A percentile compares a stretch with the other conserved stretches of the same genome.
These are phyloP conservation scores for Euphrasia arctica DNA, from an alignment of 305 asterid species.

Conservation along the genomic window DNA sequence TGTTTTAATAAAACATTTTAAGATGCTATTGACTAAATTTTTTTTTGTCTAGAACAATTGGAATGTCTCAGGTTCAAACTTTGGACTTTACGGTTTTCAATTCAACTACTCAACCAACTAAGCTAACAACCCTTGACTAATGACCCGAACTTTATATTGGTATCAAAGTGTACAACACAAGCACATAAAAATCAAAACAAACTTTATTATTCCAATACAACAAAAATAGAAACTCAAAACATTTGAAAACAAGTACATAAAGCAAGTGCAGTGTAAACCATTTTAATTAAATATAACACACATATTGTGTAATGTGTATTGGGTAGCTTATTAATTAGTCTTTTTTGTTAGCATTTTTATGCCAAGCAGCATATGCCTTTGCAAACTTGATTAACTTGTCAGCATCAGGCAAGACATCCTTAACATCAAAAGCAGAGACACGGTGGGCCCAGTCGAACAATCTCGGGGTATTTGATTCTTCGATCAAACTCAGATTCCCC, in stretches of 20 bases:
- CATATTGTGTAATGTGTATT: not conserved
- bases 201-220: not conserved
- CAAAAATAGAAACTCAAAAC: not conserved
- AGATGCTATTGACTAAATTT: no score
- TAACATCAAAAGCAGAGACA: conserved; percentile 32
- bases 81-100: no score
- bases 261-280: not conserved
- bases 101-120: no score
- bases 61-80: no score
- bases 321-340: not conserved
- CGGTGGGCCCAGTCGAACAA: conserved; percentile 38
- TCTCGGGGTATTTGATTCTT: conserved; percentile 24
- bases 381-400: conserved; percentile 24
- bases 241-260: not conserved
- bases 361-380: not conserved
- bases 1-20: no score
- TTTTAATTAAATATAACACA: no score
- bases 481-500: conserved; percentile 12
- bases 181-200: no score
- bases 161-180: no score
- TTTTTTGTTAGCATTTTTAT: not conserved
- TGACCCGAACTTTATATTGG: no score
- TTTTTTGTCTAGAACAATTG: no score
- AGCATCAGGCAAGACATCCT: conserved; percentile 14
- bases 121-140: no score